Conservation (phyloP, 805 yeast genomes). For the Spathaspora girioi region DNA sequence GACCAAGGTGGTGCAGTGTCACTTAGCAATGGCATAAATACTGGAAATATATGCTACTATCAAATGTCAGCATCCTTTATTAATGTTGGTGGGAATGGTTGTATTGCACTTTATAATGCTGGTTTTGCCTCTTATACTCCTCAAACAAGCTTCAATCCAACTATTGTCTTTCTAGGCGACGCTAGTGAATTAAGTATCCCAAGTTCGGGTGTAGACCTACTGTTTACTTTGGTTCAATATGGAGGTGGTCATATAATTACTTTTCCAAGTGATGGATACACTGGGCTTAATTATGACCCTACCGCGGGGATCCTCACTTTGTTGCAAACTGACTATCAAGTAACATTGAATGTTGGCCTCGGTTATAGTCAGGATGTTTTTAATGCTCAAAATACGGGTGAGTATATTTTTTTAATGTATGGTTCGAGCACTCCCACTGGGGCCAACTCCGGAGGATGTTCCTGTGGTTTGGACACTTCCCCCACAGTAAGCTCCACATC, state of each 20-base stretch:
- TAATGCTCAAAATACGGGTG: too few species aligned
- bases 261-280: not conserved
- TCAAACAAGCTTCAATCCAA: too few species aligned
- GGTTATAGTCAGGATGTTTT: not conserved
- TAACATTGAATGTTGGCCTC: not conserved
- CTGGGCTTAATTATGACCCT: not conserved
- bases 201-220: too few species aligned
- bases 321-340: not conserved
- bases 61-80: too few species aligned
- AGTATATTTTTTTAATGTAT: too few species aligned
- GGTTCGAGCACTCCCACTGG: not conserved
- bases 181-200: too few species aligned
- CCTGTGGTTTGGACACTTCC: not conserved
- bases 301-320: not conserved
- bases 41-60: not conserved
- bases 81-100: not conserved
- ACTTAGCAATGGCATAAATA: not conserved
- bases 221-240: not conserved
- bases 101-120: not conserved
- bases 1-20: not conserved
- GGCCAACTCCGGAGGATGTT: not conserved
- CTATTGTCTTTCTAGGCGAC: too few species aligned
- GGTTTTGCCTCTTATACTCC: not conserved
- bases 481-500: not conserved
- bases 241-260: not conserved